Conservation (phyloP, 176 grass and related monocot species). For the Saccharum officinarum region DNA sequence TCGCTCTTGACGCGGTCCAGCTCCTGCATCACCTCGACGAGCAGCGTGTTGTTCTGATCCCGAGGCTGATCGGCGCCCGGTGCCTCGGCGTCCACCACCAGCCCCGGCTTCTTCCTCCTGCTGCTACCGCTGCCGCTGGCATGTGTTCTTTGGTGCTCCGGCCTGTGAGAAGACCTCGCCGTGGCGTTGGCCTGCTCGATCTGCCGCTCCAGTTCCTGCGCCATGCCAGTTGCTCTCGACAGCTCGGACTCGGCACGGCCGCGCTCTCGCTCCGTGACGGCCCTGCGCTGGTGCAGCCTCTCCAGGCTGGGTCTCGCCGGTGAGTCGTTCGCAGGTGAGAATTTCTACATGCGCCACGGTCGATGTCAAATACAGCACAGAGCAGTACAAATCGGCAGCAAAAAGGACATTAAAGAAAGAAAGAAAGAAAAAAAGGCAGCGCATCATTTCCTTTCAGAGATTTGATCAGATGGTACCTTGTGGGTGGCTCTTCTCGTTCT, state of each 20-base stretch:
- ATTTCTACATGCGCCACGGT: conserved; percentile 17
- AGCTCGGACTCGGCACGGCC: conserved; percentile 43
- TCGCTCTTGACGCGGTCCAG: conserved; percentile 63
- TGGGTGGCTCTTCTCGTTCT: conserved; percentile 19
- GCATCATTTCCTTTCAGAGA: background rate
- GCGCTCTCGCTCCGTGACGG: conserved; percentile 39
- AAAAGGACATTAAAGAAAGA: background rate
- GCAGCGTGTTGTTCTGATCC: background rate
- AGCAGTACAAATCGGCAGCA: background rate
- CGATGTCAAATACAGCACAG: background rate
- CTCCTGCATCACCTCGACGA: conserved; percentile 54
- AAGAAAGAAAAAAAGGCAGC: background rate
- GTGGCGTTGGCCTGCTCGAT: conserved; percentile 50
- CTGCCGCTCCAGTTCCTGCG: conserved; percentile 38
- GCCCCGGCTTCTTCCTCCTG: background rate
- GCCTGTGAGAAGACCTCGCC: conserved; percentile 25
- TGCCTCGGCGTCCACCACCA: conserved; percentile 2
- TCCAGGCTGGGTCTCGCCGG: background rate
- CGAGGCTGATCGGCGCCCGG: background rate
- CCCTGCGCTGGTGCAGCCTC: conserved; percentile 17
- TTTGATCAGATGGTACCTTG: conserved; percentile 43
- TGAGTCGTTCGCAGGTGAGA: conserved; percentile 2
- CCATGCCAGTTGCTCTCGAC: conserved; percentile 17
- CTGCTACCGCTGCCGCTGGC: background rate
- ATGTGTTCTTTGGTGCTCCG: conserved; percentile 18